These are phyloP conservation scores for Aspergillus ustus DNA, from an alignment of 2,329 filamentous ascomycete species.

Conservation along the genomic window DNA sequence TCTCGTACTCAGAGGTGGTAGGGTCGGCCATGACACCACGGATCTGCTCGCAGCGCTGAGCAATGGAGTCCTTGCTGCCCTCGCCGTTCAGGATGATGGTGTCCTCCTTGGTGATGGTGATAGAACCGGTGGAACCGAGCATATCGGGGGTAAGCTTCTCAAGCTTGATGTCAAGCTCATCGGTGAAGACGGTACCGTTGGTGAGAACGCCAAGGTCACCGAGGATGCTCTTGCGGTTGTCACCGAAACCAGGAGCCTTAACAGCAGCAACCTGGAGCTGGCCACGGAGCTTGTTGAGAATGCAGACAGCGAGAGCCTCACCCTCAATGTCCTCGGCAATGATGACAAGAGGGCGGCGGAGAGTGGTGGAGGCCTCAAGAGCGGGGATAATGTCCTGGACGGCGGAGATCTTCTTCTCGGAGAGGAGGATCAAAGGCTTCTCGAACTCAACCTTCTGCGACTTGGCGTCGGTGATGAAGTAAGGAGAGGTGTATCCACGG, in stretches of 20 bases:
- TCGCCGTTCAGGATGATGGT: constrained; percentile 98
- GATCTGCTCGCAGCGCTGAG: constrained; percentile 98
- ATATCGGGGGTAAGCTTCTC: constrained; percentile 96
- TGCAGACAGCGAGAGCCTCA: constrained; percentile 97
- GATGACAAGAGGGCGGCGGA: constrained; percentile 94
- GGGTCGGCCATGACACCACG: constrained; percentile 94
- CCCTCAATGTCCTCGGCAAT: constrained; percentile 99
- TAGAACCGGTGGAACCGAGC: constrained; percentile 95
- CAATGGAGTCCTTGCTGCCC: constrained; percentile 89
- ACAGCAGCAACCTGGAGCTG: constrained; percentile 98
- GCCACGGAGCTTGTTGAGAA: constrained; percentile 99
- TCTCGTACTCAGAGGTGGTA: constrained; percentile 97
- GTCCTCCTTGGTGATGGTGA: constrained; percentile 99
- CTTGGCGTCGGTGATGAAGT: constrained; percentile 99
- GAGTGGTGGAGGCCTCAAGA: constrained; percentile 94
- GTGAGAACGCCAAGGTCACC: constrained; percentile 95
- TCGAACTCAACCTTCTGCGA: constrained; percentile 99
- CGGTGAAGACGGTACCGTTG: constrained; percentile 96
- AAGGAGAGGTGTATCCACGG: constrained; percentile 96
- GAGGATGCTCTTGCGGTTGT: constrained; percentile 99
- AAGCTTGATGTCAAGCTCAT: constrained; percentile 98
- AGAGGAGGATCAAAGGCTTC: constrained; percentile 97
- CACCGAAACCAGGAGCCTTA: constrained; percentile 98
- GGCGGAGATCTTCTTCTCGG: constrained; percentile 99
- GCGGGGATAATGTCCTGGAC: constrained; percentile 99